Base-by-base conservation (phyloP, 2,329 filamentous ascomycete species). In the Juglanconis oblonga region DNA sequence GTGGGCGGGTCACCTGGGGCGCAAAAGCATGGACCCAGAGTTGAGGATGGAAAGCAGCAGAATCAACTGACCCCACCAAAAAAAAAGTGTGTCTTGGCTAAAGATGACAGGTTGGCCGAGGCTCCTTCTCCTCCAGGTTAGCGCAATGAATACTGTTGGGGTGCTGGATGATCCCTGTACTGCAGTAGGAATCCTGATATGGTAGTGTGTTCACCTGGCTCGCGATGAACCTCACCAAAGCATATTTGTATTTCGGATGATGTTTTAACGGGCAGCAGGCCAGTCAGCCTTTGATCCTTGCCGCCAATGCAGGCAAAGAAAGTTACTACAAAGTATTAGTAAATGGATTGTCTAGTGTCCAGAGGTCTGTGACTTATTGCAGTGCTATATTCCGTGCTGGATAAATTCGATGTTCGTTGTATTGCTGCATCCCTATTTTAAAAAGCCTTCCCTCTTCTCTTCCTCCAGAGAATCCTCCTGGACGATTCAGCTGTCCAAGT, bases 61-160 rank as follows among this genome's bases (percentile, higher is more conserved):
- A n/a, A 50, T 50, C 55, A 49, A 50, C n/a, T 57, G 36, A 51
- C 55, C 54, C 55, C 55, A 57, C 55, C 47, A 56, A 50, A 57
- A 50, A 57, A 56, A 50, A 57, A 50, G 51, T 48, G 50, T 40
- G 31, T 35, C 33, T 11, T 14, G 33, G 36, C 54, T 50, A 11
- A 24, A 17, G 17, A 35, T 33, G 45, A 36, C 47, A 50, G 9
- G 35, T 40, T 57, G 55, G 55, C 55, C 55, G 55, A 57, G 55
- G 55, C 14, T 44, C 17, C 24, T 57, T 50, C 45, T 49, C 44
- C 32, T 55, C 32, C n/a, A 13, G 13, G 33, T 40, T 55, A 49
- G 44, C 53, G 53, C 44, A 35, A 3, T 14, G n/a, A 13, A 14
- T 11, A n/a, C 36, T 55, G 53, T 49, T 49, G 44, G 44, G 44